Evolutionary conservation across 768 basidiomycete genomes (phyloP), one percentile per base, ranked within the genome.

Genomic region (Lentinula boryana): DNA sequence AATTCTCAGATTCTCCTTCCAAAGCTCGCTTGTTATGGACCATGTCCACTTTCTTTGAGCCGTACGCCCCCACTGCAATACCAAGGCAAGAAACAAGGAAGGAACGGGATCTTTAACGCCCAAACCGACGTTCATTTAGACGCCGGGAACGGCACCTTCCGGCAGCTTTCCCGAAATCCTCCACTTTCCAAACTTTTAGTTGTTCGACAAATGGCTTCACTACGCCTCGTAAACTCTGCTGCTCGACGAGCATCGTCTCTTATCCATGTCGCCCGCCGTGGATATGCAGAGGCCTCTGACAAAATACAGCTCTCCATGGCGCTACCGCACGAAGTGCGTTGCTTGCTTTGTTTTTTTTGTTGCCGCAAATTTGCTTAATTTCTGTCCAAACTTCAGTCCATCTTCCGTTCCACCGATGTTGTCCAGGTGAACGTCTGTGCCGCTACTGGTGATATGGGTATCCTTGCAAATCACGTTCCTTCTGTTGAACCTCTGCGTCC

Each of bases 381-480:
- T 56, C 32, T 21, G 36, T 13, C 4, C 27, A 27, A 27, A 27
- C 27, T 65, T 33, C 69, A 99, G 96, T 80, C 95, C 58, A 86
- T 99, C 74, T 98, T 87, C 84, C 85, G 84, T 62, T 94, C 95
- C 23, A 74, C 85, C 67, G 95, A 95, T 74, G 96, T 98, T 61
- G 85, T 91, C 21, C 96, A 98, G 75, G 96, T 99, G 67, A 98
- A 98, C 78, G 78, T 98, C 68, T 79, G 95, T 38, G 97, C 95
- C 43, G 92, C 88, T 59, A 88, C 93, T 3, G 97, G 97, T 69
- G 95, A 98, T 76, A 98, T 98, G 95, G 97, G 97, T 81, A 92
- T 99, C 68, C 87, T 99, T 63, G 93, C 96, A 68, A 97, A 96
- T 83, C 97, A 99, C 77, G 95, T 98, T 59, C 89, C 97, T 33